Evolutionary conservation across 2,329 filamentous ascomycete genomes (phyloP), one percentile per base, ranked within the genome.

Genomic region (Rutstroemia sp.): DNA sequence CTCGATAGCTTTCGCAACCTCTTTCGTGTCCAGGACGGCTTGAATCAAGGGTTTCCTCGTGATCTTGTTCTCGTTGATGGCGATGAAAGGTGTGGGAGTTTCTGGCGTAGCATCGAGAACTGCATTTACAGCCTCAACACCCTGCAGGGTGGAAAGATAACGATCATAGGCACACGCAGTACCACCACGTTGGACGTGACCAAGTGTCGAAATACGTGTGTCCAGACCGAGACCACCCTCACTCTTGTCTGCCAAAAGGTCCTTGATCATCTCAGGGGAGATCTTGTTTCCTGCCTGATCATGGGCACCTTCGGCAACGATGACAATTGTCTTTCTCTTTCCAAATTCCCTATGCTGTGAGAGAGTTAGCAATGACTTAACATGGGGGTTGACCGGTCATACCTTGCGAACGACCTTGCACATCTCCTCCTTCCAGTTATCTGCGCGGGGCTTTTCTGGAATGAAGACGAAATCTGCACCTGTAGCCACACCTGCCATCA

Each of bases 51-150:
- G 87, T 65, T 92, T 91, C 55, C 92, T 84, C 62, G 91, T 85
- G 69, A 99, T 97, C 76, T 99, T 95, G 80, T 97, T 97, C 77
- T 99, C 94, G 62, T 87, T 92, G 64, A 99, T 92, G 65, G 91
- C 92, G 69, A 99, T 97, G 69, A 99, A 92, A 57, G 91, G 92
- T 49, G 91, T 96, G 55, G 90, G 89, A 0, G 89, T 92, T 45
- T 94, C 87, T 9, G 94, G 91, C 0, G 85, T 95, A 50, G 90
- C 89, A 63, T 95, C 90, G 27, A 96, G 79, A 18, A 96, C 90
- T 21, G 92, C 92, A 67, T 88, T 90, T 67, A 97, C 92, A 23
- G 92, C 92, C 72, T 96, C 92, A 3, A 95, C 90, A 67, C 92
- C 94, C 70, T 99, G 94, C 38, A 97, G 76, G 0, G 94, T 99